phyloP scores from a whole-genome alignment of 2,329 filamentous ascomycete genomes.

The Xylogone sp. region DNA sequence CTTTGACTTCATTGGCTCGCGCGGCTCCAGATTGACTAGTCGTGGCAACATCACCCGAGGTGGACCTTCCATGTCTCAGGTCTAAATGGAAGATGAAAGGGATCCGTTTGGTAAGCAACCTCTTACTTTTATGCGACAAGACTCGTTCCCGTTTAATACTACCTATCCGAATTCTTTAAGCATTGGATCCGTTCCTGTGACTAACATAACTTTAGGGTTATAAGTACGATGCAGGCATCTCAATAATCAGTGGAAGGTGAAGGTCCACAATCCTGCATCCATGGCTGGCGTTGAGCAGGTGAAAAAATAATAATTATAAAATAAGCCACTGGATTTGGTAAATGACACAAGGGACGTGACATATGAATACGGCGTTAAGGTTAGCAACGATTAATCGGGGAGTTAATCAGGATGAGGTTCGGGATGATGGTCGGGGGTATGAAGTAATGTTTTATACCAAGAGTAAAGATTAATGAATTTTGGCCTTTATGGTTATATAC shows the following conservation, averaged over 20 bases:
- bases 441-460: not conserved
- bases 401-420: not conserved
- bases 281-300: conserved; percentile 4
- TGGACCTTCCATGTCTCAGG: conserved; percentile 50
- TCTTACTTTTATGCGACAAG: conserved; percentile 9
- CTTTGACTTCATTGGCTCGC: conserved; percentile 31
- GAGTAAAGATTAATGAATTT: not conserved
- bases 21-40: not conserved
- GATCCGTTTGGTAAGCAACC: conserved; percentile 18
- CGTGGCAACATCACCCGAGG: conserved; percentile 35
- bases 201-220: conserved; percentile 8
- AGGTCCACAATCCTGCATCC: conserved; percentile 11
- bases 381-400: not conserved
- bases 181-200: no score
- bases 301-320: not conserved
- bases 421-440: not conserved
- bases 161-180: no score
- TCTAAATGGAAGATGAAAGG: conserved; percentile 32
- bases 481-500: not conserved
- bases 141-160: conserved; percentile 11
- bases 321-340: not conserved
- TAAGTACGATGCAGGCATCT: conserved; percentile 15
- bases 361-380: not conserved
- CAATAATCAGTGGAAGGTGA: conserved; percentile 13
- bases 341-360: not conserved